Evolutionary conservation across 352 stramenopile species (phyloP), one percentile per base, ranked within the genome.

Genomic region (Phytophthora fragariaefolia): DNA sequence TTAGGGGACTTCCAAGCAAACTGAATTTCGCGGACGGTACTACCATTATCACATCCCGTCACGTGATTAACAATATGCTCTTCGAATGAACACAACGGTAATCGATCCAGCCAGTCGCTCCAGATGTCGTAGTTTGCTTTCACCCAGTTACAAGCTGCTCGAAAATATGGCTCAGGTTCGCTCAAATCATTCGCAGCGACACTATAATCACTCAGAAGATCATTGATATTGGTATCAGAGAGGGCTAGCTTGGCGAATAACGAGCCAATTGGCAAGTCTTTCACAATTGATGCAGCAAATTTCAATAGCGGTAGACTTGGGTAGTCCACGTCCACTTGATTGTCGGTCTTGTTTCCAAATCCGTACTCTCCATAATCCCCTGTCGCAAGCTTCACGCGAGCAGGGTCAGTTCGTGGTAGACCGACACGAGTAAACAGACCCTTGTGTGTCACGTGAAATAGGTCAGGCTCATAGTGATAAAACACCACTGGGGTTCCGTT

Each of bases 401-500:
- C 77, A 1, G 82, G 68, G 1, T 64, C 26, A 0, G 77, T 50
- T 0, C 53, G 60, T 18, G 82, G 82, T 10, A 87, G 48, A 17
- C 63, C 71, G 0, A 90, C 63, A 0, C 79, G 67, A 5, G 76
- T 20, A 20, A 90, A 87, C 28, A 71, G 17, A 0, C 58, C 63
- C 0, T 77, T 30, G 58, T 89, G 24, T 3, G 56, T 46, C 7
- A 82, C 56, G 6, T 83, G 71, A 49, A 90, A 85, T 3, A 79
- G 32, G 30, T 87, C 79, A 15, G 82, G 82, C 54, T 85, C 55
- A 34, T 73, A 86, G 24, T 87, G 69, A 23, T 86, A 85, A 48
- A 90, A 90, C 13, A 85, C 43, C 34, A 85, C 69, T 0, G 73
- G 62, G 4, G 36, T 27, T 0, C 52, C 58, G 4, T 58, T 64